Evolutionary conservation across 345 rosid species (phyloP).

Genomic region (Aquilaria sinensis): DNA sequence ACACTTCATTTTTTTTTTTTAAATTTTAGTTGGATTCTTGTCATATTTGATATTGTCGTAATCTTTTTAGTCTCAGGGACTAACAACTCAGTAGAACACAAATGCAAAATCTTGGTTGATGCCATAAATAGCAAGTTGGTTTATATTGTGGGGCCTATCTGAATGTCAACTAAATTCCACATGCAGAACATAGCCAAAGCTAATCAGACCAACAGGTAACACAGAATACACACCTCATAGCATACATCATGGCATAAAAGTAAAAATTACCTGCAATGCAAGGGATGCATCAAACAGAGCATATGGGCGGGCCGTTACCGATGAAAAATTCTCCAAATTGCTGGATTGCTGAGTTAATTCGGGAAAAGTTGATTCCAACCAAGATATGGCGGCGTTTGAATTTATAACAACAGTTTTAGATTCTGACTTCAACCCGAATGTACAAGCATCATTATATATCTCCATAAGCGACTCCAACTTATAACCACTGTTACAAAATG

Average conservation of each 20-base stretch:
- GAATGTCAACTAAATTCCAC: background rate
- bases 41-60: no score
- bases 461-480: slow-evolving; percentile 84
- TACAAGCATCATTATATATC: slow-evolving; percentile 76
- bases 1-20: no score
- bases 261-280: slow-evolving; percentile 70
- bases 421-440: slow-evolving; percentile 61
- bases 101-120: no score
- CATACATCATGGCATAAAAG: slow-evolving; percentile 7
- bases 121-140: no score
- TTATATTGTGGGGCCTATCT: no score
- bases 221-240: slow-evolving; percentile 2
- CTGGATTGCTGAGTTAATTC: slow-evolving; percentile 51
- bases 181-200: background rate
- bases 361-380: slow-evolving; percentile 93
- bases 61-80: no score
- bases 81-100: no score
- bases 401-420: slow-evolving; percentile 57
- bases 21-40: no score
- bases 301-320: slow-evolving; percentile 64
- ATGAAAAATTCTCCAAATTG: slow-evolving; percentile 36
- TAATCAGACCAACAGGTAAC: background rate
- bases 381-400: slow-evolving; percentile 77
- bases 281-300: slow-evolving; percentile 81
- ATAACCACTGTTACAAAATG: slow-evolving; percentile 49